These are phyloP conservation scores for Boletus holoroseus DNA, from an alignment of 1,284 basidiomycete genomes.

Conservation along the genomic window DNA sequence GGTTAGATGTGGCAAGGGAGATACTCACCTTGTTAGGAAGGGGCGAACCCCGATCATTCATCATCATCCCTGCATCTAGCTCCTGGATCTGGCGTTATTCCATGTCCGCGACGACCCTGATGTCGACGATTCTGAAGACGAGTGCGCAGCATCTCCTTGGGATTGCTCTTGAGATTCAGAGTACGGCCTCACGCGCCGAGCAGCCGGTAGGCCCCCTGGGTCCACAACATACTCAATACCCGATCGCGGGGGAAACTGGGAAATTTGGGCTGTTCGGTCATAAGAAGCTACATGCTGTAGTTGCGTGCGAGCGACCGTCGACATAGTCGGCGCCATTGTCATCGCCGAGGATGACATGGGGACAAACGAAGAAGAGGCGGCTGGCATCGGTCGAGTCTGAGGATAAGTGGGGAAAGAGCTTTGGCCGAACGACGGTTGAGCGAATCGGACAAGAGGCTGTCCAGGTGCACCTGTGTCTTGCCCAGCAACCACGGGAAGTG, in stretches of 20 bases:
- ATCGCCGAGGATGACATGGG: conserved; percentile 9
- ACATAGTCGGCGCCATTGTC: background rate
- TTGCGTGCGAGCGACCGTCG: background rate
- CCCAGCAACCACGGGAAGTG: conserved; percentile 12
- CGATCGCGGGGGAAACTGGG: conserved; percentile 4
- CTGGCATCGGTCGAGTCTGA: conserved; percentile 3
- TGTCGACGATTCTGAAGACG: conserved; percentile 12
- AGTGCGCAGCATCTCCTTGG: background rate
- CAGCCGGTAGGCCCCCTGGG: conserved; percentile 1
- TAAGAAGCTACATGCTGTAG: conserved; percentile 5
- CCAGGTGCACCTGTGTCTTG: conserved; percentile 16
- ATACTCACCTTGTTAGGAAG: conserved; percentile 4
- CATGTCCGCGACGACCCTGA: conserved; percentile 24
- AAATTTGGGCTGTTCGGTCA: background rate
- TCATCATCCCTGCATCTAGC: conserved; percentile 10
- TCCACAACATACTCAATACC: conserved; percentile 18
- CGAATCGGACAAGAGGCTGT: conserved; percentile 16
- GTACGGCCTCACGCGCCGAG: conserved; percentile 5
- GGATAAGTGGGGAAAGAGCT: conserved; percentile 14
- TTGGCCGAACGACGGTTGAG: conserved; percentile 27
- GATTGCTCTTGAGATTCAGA: conserved; percentile 3
- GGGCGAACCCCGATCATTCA: conserved; percentile 1
- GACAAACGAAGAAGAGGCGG: conserved; percentile 12
- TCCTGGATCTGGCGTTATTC: conserved; percentile 9
- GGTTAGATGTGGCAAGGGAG: background rate